Percentiles rank a stretch among this genome's conserved stretches.
Evolutionary conservation across 331 rosid genomes (phyloP).

Genomic region (Quercus lobata): DNA sequence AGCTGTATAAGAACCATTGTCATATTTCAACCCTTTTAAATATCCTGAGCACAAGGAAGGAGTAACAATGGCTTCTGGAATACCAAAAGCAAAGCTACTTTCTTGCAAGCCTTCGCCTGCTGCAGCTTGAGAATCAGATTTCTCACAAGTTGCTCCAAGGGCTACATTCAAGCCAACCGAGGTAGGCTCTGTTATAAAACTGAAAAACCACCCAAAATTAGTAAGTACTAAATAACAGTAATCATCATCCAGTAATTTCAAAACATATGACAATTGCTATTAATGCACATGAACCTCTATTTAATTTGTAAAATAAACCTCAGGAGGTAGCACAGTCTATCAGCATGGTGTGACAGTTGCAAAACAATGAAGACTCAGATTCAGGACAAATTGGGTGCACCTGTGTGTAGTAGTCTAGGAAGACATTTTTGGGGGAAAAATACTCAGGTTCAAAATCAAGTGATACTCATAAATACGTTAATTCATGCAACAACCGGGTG

Average conservation of each 20-base stretch:
- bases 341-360: too few relatives aligned
- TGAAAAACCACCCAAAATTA: constrained; percentile 32
- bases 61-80: constrained; percentile 39
- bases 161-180: constrained; percentile 70
- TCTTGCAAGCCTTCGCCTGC: constrained; percentile 27
- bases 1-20: constrained; percentile 58
- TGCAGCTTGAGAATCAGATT: constrained; percentile 29
- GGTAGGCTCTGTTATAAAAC: constrained; percentile 55
- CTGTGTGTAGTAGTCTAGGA: not conserved
- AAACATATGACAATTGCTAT: not conserved
- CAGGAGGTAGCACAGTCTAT: not conserved
- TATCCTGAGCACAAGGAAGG: constrained; percentile 39
- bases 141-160: constrained; percentile 45
- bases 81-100: constrained; percentile 43
- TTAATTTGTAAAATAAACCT: not conserved
- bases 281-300: not conserved
- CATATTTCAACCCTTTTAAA: constrained; percentile 57
- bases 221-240: constrained; percentile 3
- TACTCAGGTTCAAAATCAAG: not conserved
- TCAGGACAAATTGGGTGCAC: constrained; percentile 1
- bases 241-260: not conserved
- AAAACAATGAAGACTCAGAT: not conserved
- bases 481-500: not conserved
- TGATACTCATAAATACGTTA: not conserved
- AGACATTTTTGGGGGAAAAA: not conserved